Percentiles rank a stretch among this genome's conserved stretches.
Evolutionary conservation across 2,329 filamentous ascomycete genomes (phyloP).

Genomic region (Colletotrichum tanaceti): DNA sequence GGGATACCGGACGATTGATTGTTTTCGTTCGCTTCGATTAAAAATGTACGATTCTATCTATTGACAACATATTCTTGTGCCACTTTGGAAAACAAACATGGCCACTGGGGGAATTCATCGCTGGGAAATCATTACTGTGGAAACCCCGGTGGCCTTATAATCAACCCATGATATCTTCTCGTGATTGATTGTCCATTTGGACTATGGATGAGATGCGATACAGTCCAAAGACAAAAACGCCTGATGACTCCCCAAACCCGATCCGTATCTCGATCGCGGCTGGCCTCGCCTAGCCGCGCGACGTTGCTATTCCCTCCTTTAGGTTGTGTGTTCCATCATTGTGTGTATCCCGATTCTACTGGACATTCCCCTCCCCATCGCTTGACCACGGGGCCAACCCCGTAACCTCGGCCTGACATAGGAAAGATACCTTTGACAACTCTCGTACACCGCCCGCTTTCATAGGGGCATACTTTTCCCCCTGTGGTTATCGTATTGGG

Average conservation of each 20-base stretch:
- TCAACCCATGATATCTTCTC: neutral
- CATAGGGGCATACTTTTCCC: conserved; percentile 18
- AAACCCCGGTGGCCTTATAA: no score
- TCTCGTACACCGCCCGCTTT: conserved; percentile 33
- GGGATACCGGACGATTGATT: neutral
- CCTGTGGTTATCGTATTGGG: conserved; percentile 1
- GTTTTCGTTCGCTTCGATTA: neutral
- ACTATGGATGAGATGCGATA: conserved; percentile 30
- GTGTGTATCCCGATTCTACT: neutral
- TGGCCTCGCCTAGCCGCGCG: conserved; percentile 1
- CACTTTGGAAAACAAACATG: no score
- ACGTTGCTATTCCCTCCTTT: neutral
- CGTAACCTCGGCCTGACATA: conserved; percentile 2
- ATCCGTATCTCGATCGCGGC: neutral
- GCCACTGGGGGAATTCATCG: no score
- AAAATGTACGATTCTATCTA: neutral
- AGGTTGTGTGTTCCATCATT: neutral
- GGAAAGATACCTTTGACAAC: conserved; percentile 25
- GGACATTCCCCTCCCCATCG: neutral
- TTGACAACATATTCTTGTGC: no score
- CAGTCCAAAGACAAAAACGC: conserved; percentile 18
- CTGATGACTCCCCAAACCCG: conserved; percentile 3
- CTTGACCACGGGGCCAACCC: neutral
- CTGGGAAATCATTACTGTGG: neutral
- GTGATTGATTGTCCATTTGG: conserved; percentile 5